A percentile compares a stretch with the other conserved stretches of the same genome.
These are phyloP conservation scores for Chytridium lagenaria DNA, from an alignment of 371 early-diverging fungal genomes.

Conservation along the genomic window DNA sequence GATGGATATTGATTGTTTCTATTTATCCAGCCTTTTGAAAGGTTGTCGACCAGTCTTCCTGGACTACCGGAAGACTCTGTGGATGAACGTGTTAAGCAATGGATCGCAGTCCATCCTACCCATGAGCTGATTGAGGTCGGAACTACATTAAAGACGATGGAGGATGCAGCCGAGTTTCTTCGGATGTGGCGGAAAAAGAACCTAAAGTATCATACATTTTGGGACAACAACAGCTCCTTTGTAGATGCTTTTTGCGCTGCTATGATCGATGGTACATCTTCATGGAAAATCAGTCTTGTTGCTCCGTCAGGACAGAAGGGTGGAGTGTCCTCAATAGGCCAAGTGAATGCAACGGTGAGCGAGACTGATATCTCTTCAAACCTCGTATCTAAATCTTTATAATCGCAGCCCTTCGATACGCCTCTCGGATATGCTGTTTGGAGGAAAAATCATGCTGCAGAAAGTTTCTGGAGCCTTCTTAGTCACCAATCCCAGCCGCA, in stretches of 20 bases:
- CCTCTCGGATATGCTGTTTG: conserved; percentile 18
- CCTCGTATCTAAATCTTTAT: not conserved
- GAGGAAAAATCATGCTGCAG: conserved; percentile 18
- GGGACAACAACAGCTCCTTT: conserved; percentile 17
- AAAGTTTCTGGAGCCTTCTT: conserved; percentile 9
- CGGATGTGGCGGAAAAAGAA: conserved; percentile 7
- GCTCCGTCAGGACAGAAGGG: not conserved
- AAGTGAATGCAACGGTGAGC: conserved; percentile 2
- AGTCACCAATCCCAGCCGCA: not conserved
- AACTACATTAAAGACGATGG: not conserved
- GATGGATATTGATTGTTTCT: not conserved
- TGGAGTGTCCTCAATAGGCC: not conserved
- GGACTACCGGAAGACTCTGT: not conserved
- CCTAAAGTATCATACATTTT: conserved; percentile 13
- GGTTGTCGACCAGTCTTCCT: not conserved
- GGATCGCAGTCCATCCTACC: conserved; percentile 5
- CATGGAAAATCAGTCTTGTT: conserved; percentile 17
- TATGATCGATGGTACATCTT: conserved; percentile 2
- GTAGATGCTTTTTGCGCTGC: conserved; percentile 4
- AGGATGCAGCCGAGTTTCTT: conserved; percentile 1
- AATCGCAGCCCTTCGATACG: conserved; percentile 19
- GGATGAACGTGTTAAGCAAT: conserved; percentile 10
- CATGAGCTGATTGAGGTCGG: conserved; percentile 20
- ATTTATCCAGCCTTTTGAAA: conserved; percentile 6
- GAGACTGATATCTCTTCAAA: not conserved